A percentile compares a stretch with the other conserved stretches of the same genome.
These are phyloP conservation scores for Sordariomycetes sp. DNA, from an alignment of 2,329 filamentous ascomycete genomes.

Conservation along the genomic window DNA sequence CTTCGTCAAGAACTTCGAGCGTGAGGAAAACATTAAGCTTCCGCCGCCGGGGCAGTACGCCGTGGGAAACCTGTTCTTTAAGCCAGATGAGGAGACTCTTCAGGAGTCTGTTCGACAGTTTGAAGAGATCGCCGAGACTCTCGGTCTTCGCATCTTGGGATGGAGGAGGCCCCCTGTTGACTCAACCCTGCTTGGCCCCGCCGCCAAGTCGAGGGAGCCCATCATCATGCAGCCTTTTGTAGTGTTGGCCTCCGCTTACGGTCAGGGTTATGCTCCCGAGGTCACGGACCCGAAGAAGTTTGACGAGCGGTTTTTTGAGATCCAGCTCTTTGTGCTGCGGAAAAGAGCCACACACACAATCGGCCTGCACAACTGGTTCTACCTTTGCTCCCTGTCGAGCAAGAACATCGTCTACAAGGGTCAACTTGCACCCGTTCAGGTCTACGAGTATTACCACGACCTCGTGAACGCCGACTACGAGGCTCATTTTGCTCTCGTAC, in stretches of 20 bases:
- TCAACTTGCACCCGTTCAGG: conserved; percentile 84
- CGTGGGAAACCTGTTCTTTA: conserved; percentile 96
- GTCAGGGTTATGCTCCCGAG: conserved; percentile 65
- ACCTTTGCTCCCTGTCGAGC: conserved; percentile 90
- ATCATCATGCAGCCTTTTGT: conserved; percentile 93
- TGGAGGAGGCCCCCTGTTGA: conserved; percentile 95
- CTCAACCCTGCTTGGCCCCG: conserved; percentile 83
- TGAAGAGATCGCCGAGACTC: conserved; percentile 79
- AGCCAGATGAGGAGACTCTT: conserved; percentile 81
- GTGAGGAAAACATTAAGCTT: conserved; percentile 76
- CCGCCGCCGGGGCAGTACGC: conserved; percentile 89
- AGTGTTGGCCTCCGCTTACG: conserved; percentile 75
- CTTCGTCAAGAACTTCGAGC: conserved; percentile 96
- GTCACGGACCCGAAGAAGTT: conserved; percentile 67
- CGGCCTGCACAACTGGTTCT: conserved; percentile 97
- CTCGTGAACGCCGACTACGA: conserved; percentile 94
- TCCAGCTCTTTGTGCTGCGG: conserved; percentile 84
- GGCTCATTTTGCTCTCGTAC: conserved; percentile 90
- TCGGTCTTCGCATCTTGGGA: conserved; percentile 82
- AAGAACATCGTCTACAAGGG: conserved; percentile 99
- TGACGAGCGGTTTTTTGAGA: conserved; percentile 77
- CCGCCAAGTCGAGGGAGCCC: conserved; percentile 86
- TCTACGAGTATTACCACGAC: conserved; percentile 97
- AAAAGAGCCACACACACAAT: conserved; percentile 93
- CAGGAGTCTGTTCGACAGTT: conserved; percentile 86